These are phyloP conservation scores for Pythium dissotocum DNA, from an alignment of 352 stramenopile genomes.

Conservation along the genomic window DNA sequence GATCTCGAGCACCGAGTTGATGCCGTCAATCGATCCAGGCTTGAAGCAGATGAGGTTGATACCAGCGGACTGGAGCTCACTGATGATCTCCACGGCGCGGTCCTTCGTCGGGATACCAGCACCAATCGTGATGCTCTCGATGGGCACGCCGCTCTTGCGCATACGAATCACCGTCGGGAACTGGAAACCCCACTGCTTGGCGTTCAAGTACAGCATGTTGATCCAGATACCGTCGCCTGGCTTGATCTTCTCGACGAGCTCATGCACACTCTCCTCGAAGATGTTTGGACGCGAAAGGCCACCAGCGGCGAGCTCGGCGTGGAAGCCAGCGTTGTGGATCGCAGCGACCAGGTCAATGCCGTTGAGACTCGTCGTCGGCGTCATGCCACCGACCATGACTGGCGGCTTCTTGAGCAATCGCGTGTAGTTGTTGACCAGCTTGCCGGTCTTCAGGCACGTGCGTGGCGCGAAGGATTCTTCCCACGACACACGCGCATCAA, in stretches of 20 bases:
- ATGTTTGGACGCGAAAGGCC: constrained; percentile 67
- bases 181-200: constrained; percentile 89
- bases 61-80: constrained; percentile 53
- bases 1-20: constrained; percentile 80
- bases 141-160: constrained; percentile 73
- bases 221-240: constrained; percentile 76
- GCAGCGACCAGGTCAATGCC: constrained; percentile 84
- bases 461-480: constrained; percentile 49
- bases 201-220: constrained; percentile 91
- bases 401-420: constrained; percentile 71
- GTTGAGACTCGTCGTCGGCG: constrained; percentile 77
- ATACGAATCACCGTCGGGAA: constrained; percentile 87
- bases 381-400: constrained; percentile 86
- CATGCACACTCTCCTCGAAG: constrained; percentile 66
- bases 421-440: constrained; percentile 75
- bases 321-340: constrained; percentile 78
- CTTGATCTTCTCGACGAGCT: constrained; percentile 73
- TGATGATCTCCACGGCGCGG: constrained; percentile 79
- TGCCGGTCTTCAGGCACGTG: constrained; percentile 38
- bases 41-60: constrained; percentile 88
- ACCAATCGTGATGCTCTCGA: constrained; percentile 89
- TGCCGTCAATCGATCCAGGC: constrained; percentile 76
- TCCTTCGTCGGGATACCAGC: constrained; percentile 82
- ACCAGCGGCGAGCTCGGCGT: constrained; percentile 75
- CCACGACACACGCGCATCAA: constrained; percentile 41